Evolutionary conservation across 306 rosid genomes (phyloP).

Genomic region (Prunus mume): DNA sequence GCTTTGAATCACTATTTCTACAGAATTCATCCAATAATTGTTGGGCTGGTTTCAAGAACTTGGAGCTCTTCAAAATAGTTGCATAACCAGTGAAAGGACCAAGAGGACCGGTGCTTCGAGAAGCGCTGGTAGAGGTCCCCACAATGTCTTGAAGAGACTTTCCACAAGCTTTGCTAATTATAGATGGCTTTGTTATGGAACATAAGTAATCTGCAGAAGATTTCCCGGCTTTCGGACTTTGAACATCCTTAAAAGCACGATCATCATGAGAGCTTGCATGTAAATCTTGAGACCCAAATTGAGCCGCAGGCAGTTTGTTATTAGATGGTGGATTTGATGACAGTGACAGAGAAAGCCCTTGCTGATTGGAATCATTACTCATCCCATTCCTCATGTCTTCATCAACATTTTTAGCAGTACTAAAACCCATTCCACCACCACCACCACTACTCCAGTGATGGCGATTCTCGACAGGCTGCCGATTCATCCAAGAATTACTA

Average conservation of each 20-base stretch:
- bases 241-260: constrained; percentile 14
- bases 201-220: constrained; percentile 7
- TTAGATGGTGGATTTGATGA: constrained; percentile 62
- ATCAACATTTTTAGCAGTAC: neutral
- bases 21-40: constrained; percentile 66
- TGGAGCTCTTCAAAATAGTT: constrained; percentile 75
- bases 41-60: constrained; percentile 72
- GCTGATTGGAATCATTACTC: constrained; percentile 59
- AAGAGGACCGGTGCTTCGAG: constrained; percentile 71
- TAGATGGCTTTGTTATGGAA: constrained; percentile 40
- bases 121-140: constrained; percentile 38
- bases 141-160: constrained; percentile 55
- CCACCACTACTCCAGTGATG: constrained; percentile 17
- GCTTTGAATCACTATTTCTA: constrained; percentile 24
- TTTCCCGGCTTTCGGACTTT: constrained; percentile 19
- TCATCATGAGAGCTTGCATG: constrained; percentile 16
- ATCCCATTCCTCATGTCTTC: constrained; percentile 23
- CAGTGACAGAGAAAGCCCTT: constrained; percentile 75
- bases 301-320: constrained; percentile 39
- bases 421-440: constrained; percentile 28
- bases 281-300: constrained; percentile 37
- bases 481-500: constrained; percentile 42
- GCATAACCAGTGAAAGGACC: constrained; percentile 98
- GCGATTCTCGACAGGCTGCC: constrained; percentile 20
- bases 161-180: constrained; percentile 44